Evolutionary conservation across 257 asterid species (phyloP).

Genomic region (Ehretia macrophylla): DNA sequence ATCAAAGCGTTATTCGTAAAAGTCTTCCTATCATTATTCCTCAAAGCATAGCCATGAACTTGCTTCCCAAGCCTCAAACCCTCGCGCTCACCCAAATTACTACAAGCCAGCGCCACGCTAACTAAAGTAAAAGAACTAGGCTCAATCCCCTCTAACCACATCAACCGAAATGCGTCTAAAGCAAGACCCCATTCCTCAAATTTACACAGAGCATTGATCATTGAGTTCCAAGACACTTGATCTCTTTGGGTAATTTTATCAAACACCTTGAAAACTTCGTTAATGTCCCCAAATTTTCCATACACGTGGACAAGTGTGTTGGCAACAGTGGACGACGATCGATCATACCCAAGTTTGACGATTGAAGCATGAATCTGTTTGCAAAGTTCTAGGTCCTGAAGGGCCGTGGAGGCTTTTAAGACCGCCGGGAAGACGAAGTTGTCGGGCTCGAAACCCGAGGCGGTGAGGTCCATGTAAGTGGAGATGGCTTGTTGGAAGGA

Average conservation of each 20-base stretch:
- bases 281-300: constrained; percentile 43
- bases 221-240: constrained; percentile 85
- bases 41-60: constrained; percentile 63
- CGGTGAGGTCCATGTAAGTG: constrained; percentile 54
- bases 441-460: constrained; percentile 60
- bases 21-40: constrained; percentile 52
- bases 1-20: constrained; percentile 70
- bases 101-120: constrained; percentile 69
- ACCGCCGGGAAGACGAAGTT: constrained; percentile 73
- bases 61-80: constrained; percentile 78
- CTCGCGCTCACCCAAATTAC: constrained; percentile 46
- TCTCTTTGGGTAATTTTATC: constrained; percentile 67
- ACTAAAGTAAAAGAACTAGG: constrained; percentile 80
- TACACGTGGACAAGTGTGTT: constrained; percentile 69
- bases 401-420: constrained; percentile 66
- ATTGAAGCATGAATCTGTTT: constrained; percentile 59
- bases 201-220: constrained; percentile 68
- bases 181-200: constrained; percentile 73
- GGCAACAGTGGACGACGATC: constrained; percentile 54
- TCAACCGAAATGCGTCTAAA: constrained; percentile 53
- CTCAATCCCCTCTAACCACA: constrained; percentile 51
- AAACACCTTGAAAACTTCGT: constrained; percentile 55
- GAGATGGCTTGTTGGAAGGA: constrained; percentile 56
- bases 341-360: constrained; percentile 54
- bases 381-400: constrained; percentile 56